Evolutionary conservation across 2,329 filamentous ascomycete species (phyloP), one percentile per base, ranked within the genome.

Genomic region (Ceratocystis harringtonii): DNA sequence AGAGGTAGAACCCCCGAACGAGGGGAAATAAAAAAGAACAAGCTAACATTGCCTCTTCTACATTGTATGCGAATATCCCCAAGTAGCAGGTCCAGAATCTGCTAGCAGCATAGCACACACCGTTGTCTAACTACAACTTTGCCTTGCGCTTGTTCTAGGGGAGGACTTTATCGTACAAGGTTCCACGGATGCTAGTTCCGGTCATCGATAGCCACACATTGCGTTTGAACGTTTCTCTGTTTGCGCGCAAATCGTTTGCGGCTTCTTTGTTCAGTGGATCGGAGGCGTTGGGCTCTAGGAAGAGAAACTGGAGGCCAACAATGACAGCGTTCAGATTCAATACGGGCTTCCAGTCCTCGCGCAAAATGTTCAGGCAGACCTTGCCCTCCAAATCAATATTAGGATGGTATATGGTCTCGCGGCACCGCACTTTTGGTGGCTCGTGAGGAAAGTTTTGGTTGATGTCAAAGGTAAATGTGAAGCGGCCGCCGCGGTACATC

Each of bases 261-360:
- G 94, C 94, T 72, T 97, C 92, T 79, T 99, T 96, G 77, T 99
- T 99, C 68, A 99, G 79, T n/a, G 94, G 94, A 73, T 99, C 94
- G 61, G 89, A 92, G 8, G 94, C 91, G 73, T 99, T 99, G 19
- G 94, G 94, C 75, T 99, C 94, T 68, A 97, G 85, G 81, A 99
- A 99, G 63, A 99, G 81, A 74, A 97, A 97, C 87, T 96, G 75
- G 73, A 99, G 78, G 52, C 94, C 94, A 64, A 97, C 91, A 70
- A 99, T 94, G 50, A 97, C 91, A 17, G 94, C 92, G 73, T 97
- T 96, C 74, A 99, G 76, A 75, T 97, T 97, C 73, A 99, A 78
- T 57, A 99, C 94, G 0, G 94, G 94, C 80, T 97, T 99, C 94
- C 94, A 99, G 78, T 99, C 94, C 78, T 99, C 94, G 68, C 94